A percentile compares a stretch with the other conserved stretches of the same genome.
Evolutionary conservation across 257 asterid species (phyloP).

Genomic region (Dorcoceras hygrometricum): DNA sequence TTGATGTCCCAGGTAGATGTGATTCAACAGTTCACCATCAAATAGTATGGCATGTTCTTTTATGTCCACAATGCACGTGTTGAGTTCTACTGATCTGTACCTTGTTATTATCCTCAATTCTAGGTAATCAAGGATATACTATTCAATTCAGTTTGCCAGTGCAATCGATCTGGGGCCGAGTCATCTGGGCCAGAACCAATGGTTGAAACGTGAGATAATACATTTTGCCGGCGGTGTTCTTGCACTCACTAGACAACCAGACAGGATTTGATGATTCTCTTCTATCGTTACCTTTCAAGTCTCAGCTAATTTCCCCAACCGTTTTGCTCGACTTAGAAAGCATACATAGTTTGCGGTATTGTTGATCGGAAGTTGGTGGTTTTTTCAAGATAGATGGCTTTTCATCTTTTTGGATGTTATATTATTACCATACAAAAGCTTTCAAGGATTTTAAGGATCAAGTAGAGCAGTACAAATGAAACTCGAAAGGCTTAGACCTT

Average conservation of each 20-base stretch:
- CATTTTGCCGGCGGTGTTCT: neutral
- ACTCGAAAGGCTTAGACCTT: no score
- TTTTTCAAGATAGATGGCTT: neutral
- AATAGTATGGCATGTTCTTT: neutral
- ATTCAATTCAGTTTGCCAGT: slow-evolving; percentile 78
- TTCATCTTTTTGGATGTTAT: neutral
- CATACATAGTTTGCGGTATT: neutral
- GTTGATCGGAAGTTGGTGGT: neutral
- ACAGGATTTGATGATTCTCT: neutral
- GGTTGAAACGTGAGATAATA: slow-evolving; percentile 62
- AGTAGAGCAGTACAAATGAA: neutral
- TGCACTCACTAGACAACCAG: neutral
- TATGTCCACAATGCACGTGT: neutral
- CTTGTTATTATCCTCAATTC: slow-evolving; percentile 15
- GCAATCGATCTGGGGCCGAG: slow-evolving; percentile 47
- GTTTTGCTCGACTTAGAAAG: neutral
- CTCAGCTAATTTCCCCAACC: neutral
- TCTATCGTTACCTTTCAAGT: neutral
- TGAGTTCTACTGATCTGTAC: neutral
- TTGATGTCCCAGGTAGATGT: slow-evolving; percentile 90
- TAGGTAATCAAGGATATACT: slow-evolving; percentile 95
- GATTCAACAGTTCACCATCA: slow-evolving; percentile 5
- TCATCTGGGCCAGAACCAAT: slow-evolving; percentile 83
- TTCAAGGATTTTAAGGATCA: neutral
- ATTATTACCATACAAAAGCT: neutral